Percentiles rank a stretch among this genome's conserved stretches.
These are phyloP conservation scores for Cruciata laevipes DNA, from an alignment of 257 asterid genomes.

Conservation along the genomic window DNA sequence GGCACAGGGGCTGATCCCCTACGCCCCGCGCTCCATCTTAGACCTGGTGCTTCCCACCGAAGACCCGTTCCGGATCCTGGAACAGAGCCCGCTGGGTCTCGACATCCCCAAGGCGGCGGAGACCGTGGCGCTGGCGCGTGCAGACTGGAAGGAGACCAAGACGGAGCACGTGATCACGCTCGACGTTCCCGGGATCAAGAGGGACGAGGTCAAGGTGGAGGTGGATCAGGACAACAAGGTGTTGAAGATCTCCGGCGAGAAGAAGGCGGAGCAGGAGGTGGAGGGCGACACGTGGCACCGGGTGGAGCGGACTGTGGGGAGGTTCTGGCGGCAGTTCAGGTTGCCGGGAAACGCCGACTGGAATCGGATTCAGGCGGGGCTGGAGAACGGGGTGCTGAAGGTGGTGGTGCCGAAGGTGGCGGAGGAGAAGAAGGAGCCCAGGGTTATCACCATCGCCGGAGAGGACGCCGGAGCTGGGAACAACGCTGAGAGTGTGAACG, in stretches of 20 bases:
- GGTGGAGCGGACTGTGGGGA: slow-evolving; percentile 61
- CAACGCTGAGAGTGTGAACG: slow-evolving; percentile 11
- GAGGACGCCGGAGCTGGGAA: slow-evolving; percentile 6
- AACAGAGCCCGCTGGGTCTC: slow-evolving; percentile 26
- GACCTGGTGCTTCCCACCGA: slow-evolving; percentile 25
- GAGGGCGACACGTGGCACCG: slow-evolving; percentile 82
- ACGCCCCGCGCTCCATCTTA: slow-evolving; percentile 16
- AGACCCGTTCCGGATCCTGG: slow-evolving; percentile 36
- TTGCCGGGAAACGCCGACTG: slow-evolving; percentile 60
- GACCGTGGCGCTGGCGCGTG: slow-evolving; percentile 38
- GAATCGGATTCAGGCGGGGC: slow-evolving; percentile 44
- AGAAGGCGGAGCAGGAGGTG: slow-evolving; percentile 49
- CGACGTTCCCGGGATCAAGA: slow-evolving; percentile 70
- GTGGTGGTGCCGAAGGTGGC: slow-evolving; percentile 50
- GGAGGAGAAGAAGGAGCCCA: slow-evolving; percentile 41
- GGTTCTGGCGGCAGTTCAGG: slow-evolving; percentile 77
- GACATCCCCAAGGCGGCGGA: slow-evolving; percentile 25
- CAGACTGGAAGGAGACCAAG: slow-evolving; percentile 75
- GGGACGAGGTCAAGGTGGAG: slow-evolving; percentile 59
- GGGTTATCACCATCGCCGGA: slow-evolving; percentile 35
- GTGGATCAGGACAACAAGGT: slow-evolving; percentile 52
- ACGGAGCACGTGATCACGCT: slow-evolving; percentile 48
- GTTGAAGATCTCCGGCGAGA: slow-evolving; percentile 57
- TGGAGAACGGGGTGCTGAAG: slow-evolving; percentile 75
- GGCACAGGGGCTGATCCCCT: slow-evolving; percentile 24